Conservation (phyloP, 176 grass and related monocot genomes). For the Puya raimondii region DNA sequence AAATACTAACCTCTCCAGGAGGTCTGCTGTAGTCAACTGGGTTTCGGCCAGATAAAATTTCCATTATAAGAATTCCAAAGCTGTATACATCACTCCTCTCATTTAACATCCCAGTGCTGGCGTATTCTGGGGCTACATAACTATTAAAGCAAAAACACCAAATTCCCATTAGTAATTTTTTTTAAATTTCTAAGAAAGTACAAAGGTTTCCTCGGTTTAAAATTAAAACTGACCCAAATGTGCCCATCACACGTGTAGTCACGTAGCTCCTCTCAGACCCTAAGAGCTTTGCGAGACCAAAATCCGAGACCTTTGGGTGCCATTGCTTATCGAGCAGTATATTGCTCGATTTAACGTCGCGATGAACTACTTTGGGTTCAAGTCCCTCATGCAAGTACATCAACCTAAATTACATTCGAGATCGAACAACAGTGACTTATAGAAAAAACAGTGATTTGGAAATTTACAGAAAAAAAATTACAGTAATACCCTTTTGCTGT, state of each 20-base stretch:
- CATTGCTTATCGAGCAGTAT: constrained; percentile 76
- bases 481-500: constrained; percentile 51
- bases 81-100: constrained; percentile 97
- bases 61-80: constrained; percentile 93
- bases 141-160: constrained; percentile 23
- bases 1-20: constrained; percentile 52
- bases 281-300: constrained; percentile 83
- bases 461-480: not conserved
- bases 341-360: constrained; percentile 92
- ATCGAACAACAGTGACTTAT: not conserved
- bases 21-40: constrained; percentile 81
- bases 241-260: constrained; percentile 84
- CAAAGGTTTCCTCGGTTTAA: not conserved
- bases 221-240: constrained; percentile 45
- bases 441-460: not conserved
- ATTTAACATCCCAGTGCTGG: constrained; percentile 92
- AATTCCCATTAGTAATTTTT: not conserved
- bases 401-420: constrained; percentile 32
- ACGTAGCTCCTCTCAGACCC: constrained; percentile 77
- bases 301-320: constrained; percentile 79
- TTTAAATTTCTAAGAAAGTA: not conserved
- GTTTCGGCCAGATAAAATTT: constrained; percentile 77
- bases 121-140: constrained; percentile 93
- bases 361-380: constrained; percentile 87
- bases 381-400: constrained; percentile 87